These are phyloP conservation scores for Trichoderma endophyticum DNA, from an alignment of 2,329 filamentous ascomycete species.

Conservation along the genomic window DNA sequence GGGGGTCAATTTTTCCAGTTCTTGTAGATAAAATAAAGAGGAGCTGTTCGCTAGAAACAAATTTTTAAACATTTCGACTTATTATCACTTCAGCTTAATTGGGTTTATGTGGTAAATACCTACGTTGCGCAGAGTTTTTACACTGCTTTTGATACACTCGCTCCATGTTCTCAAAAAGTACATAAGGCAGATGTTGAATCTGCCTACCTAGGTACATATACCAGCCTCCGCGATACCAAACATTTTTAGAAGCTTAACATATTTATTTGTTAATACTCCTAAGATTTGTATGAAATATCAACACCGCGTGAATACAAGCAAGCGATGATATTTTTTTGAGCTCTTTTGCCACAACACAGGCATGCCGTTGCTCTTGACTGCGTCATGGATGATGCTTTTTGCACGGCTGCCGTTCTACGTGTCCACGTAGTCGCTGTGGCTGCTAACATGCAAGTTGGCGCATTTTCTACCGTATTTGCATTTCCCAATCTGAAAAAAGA, in stretches of 20 bases:
- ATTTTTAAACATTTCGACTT: background rate
- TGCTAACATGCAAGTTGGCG: background rate
- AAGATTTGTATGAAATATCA: background rate
- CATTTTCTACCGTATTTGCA: background rate
- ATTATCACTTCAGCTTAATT: background rate
- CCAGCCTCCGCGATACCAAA: background rate
- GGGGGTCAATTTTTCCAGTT: background rate
- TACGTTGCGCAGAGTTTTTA: background rate
- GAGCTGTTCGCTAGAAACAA: background rate
- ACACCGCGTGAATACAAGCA: background rate
- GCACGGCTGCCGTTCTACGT: background rate
- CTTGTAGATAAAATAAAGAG: background rate
- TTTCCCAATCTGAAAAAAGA: background rate
- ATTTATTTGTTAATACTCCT: background rate
- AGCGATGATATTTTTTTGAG: background rate
- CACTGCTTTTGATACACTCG: background rate
- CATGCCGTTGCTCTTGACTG: background rate
- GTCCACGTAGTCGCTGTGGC: background rate
- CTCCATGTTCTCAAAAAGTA: background rate
- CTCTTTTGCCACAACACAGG: background rate
- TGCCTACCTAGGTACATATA: too few relatives aligned
- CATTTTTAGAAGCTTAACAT: background rate
- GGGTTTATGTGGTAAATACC: background rate
- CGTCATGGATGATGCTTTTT: background rate
- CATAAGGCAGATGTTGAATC: background rate